Percentiles rank a stretch among this genome's conserved stretches.
These are phyloP conservation scores for Paxillus involutus DNA, from an alignment of 768 basidiomycete species.

Conservation along the genomic window DNA sequence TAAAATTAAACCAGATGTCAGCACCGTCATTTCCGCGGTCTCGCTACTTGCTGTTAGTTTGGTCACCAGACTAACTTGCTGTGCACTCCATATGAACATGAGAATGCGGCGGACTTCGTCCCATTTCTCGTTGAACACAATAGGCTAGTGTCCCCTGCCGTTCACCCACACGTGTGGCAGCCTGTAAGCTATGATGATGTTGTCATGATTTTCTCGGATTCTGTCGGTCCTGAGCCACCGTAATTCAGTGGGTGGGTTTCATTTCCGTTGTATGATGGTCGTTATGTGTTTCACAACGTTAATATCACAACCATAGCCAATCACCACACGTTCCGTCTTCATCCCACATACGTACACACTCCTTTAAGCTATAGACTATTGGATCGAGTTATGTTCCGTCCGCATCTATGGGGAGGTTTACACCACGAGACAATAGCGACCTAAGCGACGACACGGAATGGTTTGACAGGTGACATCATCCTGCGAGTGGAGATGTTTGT, in stretches of 20 bases:
- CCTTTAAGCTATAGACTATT: neutral
- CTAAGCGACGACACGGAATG: neutral
- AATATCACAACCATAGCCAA: neutral
- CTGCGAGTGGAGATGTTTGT: neutral
- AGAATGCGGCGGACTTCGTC: neutral
- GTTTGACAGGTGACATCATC: conserved; percentile 10
- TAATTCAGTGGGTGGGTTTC: conserved; percentile 10
- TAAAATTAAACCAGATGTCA: neutral
- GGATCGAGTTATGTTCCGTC: conserved; percentile 13
- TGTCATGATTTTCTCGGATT: neutral
- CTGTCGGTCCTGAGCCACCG: neutral
- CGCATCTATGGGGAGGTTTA: neutral
- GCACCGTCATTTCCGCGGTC: conserved; percentile 2
- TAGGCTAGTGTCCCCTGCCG: neutral
- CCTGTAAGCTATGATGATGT: neutral
- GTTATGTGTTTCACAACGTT: neutral
- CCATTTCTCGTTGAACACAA: neutral
- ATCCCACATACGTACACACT: neutral
- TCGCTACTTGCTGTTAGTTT: neutral
- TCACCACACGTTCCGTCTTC: neutral
- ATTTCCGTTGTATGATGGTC: conserved; percentile 7
- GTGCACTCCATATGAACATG: neutral
- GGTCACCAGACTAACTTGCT: conserved; percentile 1
- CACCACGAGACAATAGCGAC: neutral
- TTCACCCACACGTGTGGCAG: neutral